Evolutionary conservation across 2,329 filamentous ascomycete genomes (phyloP), one percentile per base, ranked within the genome.

Genomic region (Albophoma yamanashiensis): DNA sequence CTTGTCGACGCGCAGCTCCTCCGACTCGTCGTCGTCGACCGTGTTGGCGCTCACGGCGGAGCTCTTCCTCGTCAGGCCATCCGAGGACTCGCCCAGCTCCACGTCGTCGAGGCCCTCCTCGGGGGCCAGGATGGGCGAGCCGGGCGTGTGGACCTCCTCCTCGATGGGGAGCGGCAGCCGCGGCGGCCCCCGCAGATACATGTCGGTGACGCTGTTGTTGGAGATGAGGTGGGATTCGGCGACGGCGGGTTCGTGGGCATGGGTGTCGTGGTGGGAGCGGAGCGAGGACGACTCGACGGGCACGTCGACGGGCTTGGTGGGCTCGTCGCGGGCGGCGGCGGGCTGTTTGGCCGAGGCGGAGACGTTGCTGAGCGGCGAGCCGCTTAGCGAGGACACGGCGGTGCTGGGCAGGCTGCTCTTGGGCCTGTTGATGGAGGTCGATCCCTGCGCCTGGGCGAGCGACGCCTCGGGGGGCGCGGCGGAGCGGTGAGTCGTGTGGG

Each of bases 141-240:
- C 92, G 1, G 93, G 93, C 1, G 89, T 91, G 67, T 94, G 88
- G 17, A 89, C 83, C 71, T 96, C 92, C 78, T 97, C 91, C 68
- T 95, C 92, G 67, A 97, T 97, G 59, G 93, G 92, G 61, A 97
- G 83, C 61, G 93, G 93, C 68, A 97, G 79, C 62, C 93, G 88
- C 57, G 93, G 93, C 55, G 93, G 93, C n/a, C 89, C 82, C 61
- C 81, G 78, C 68, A 83, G 75, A 68, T 86, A 87, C 77, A 87
- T 82, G 65, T 85, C 83, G 64, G 84, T 85, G 65, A 87, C 73
- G 67, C 84, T 87, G 72, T 74, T 82, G 63, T 80, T 81, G 60
- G 79, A 74, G 57, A 81, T 71, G 63, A 80, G 74, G 47, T 76
- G 73, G 38, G 74, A 67, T 55, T 82, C 78, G 63, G 74, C 57